Evolutionary conservation across 2,329 filamentous ascomycete genomes (phyloP).

Genomic region (Aureobasidium sp.): DNA sequence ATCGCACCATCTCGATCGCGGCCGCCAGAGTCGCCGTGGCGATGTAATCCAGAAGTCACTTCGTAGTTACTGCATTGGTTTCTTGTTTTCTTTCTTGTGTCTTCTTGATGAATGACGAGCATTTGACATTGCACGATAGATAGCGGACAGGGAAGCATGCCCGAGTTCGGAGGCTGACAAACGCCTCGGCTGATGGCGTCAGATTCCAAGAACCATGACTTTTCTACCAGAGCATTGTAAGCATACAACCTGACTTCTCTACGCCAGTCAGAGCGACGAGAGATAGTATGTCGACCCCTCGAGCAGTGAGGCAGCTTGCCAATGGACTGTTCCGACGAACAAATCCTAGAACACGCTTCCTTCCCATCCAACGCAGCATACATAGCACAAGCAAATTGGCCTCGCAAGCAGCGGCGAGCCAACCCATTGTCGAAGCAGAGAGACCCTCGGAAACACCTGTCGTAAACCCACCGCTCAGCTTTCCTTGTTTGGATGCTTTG

Average conservation of each 20-base stretch:
- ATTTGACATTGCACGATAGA: neutral
- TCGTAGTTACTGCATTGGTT: neutral
- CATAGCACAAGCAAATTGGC: neutral
- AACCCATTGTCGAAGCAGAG: constrained; percentile 19
- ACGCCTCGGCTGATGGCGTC: neutral
- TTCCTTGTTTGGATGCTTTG: constrained; percentile 80
- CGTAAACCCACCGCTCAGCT: constrained; percentile 71
- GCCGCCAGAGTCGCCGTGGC: neutral
- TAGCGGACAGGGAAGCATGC: neutral
- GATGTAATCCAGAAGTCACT: too few relatives aligned
- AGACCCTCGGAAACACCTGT: constrained; percentile 36
- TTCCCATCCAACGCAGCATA: constrained; percentile 10
- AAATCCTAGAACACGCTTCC: constrained; percentile 17
- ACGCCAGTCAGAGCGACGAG: neutral
- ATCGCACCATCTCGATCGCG: neutral
- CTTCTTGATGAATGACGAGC: neutral
- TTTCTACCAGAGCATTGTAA: neutral
- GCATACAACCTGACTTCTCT: neutral
- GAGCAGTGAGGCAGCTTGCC: constrained; percentile 9
- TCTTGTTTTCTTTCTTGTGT: neutral
- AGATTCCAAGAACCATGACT: neutral
- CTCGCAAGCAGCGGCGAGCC: constrained; percentile 19
- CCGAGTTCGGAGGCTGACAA: constrained; percentile 7
- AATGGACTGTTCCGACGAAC: constrained; percentile 15
- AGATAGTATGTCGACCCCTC: neutral